A percentile compares a stretch with the other conserved stretches of the same genome.
These are phyloP conservation scores for Alternaria longipes DNA, from an alignment of 2,329 filamentous ascomycete genomes.

Conservation along the genomic window DNA sequence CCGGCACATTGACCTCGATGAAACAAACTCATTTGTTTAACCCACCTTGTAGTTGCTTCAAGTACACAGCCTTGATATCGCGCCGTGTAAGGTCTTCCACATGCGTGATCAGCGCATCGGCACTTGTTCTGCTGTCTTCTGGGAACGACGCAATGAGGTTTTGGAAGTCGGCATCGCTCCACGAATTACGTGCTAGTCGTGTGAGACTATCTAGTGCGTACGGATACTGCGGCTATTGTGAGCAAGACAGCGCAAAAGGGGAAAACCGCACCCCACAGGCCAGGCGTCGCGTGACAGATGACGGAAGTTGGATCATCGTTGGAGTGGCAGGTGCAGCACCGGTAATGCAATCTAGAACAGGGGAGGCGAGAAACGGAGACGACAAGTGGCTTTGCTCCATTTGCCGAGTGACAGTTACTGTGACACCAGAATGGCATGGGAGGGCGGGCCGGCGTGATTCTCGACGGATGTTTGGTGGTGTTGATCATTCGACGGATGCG, in stretches of 20 bases:
- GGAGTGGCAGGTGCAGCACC: constrained; percentile 28
- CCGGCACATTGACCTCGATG: constrained; percentile 19
- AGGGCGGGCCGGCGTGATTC: constrained; percentile 30
- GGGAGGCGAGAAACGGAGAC: constrained; percentile 17
- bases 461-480: constrained; percentile 35
- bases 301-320: constrained; percentile 26
- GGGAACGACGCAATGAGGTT: constrained; percentile 78
- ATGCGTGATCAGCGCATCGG: constrained; percentile 69
- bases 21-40: constrained; percentile 24
- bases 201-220: constrained; percentile 76
- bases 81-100: constrained; percentile 74
- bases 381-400: constrained; percentile 36
- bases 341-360: constrained; percentile 21
- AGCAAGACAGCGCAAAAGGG: constrained; percentile 30
- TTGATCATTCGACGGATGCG: constrained; percentile 42
- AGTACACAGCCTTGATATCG: constrained; percentile 78
- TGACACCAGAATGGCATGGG: constrained; percentile 28
- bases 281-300: constrained; percentile 42
- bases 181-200: constrained; percentile 69
- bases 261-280: constrained; percentile 23
- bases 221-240: constrained; percentile 70
- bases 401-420: constrained; percentile 18
- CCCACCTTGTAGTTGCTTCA: constrained; percentile 75
- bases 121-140: constrained; percentile 66
- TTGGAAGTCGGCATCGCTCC: constrained; percentile 71